These are phyloP conservation scores for Mortierella sp. DNA, from an alignment of 371 early-diverging fungal genomes.

Conservation along the genomic window DNA sequence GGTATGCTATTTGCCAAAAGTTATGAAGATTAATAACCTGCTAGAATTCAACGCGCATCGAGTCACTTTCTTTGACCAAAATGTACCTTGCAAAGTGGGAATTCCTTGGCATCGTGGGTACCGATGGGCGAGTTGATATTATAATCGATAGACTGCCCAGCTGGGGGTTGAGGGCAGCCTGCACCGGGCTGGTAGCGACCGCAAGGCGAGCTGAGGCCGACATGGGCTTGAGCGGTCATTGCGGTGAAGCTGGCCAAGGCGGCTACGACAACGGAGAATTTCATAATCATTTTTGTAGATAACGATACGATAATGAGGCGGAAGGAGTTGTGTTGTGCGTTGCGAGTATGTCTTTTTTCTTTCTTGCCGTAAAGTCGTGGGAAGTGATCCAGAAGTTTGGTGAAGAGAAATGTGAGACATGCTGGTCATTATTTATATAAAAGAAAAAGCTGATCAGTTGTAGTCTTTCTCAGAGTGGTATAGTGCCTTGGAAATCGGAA, in stretches of 20 bases:
- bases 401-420: neutral
- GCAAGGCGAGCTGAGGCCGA: constrained; percentile 20
- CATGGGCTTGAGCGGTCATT: constrained; percentile 35
- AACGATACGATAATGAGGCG: neutral
- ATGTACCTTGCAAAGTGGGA: constrained; percentile 45
- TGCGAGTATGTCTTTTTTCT: neutral
- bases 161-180: constrained; percentile 40
- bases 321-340: neutral
- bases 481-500: too few species aligned
- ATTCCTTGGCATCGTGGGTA: constrained; percentile 3
- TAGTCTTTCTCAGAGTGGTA: too few species aligned
- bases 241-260: constrained; percentile 29
- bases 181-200: constrained; percentile 23
- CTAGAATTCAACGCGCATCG: neutral
- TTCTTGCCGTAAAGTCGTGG: constrained; percentile 1
- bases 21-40: neutral
- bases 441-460: too few species aligned
- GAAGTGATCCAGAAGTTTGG: neutral
- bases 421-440: neutral
- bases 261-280: constrained; percentile 20
- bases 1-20: constrained; percentile 13
- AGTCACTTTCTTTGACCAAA: neutral
- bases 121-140: constrained; percentile 48
- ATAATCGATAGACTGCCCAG: constrained; percentile 53
- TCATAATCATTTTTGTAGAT: constrained; percentile 4